phyloP scores from a whole-genome alignment of 2,329 filamentous ascomycete genomes.

The Rugonectria rugulosa region DNA sequence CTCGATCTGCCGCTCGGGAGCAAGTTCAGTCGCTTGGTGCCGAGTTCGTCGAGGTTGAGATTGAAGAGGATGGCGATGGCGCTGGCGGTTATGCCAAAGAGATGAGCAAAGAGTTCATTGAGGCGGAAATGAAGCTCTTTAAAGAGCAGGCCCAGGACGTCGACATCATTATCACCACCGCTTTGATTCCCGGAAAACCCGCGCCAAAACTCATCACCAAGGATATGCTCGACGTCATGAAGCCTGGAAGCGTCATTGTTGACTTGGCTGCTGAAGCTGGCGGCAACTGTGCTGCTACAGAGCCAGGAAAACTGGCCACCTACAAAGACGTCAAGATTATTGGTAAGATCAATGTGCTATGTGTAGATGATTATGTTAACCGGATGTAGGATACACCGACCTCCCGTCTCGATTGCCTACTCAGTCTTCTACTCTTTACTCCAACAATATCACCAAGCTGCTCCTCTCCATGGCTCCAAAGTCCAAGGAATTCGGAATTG shows the following conservation, averaged over 20 bases:
- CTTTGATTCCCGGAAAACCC: slow-evolving; percentile 84
- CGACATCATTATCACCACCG: slow-evolving; percentile 92
- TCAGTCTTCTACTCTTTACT: slow-evolving; percentile 89
- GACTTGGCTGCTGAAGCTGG: slow-evolving; percentile 89
- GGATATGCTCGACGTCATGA: slow-evolving; percentile 83
- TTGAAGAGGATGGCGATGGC: slow-evolving; percentile 84
- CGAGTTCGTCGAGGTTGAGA: slow-evolving; percentile 86
- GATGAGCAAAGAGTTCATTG: slow-evolving; percentile 94
- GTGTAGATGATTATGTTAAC: slow-evolving; percentile 31
- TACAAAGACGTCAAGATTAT: slow-evolving; percentile 86
- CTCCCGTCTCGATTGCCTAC: slow-evolving; percentile 86
- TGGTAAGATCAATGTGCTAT: slow-evolving; percentile 57
- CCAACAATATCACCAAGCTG: slow-evolving; percentile 92
- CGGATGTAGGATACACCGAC: slow-evolving; percentile 76
- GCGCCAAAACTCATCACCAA: slow-evolving; percentile 87
- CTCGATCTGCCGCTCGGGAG: slow-evolving; percentile 84
- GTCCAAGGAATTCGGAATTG: slow-evolving; percentile 80
- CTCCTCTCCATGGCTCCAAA: slow-evolving; percentile 81
- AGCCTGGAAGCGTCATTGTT: slow-evolving; percentile 86
- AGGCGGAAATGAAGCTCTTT: slow-evolving; percentile 92
- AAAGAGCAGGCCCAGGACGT: slow-evolving; percentile 86
- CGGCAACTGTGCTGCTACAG: slow-evolving; percentile 85
- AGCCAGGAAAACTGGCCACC: slow-evolving; percentile 72
- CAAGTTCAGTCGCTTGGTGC: slow-evolving; percentile 91
- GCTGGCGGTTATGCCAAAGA: slow-evolving; percentile 90